phyloP scores from a whole-genome alignment of 345 rosid species.

The rapeseed (Brassica napus) region Da-Ae NC_063436.1:24191501-24192000 shows the following conservation, averaged over 20 bases:
- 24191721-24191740: constrained; percentile 19
- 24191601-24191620: no score
- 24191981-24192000: constrained; percentile 44
- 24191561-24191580: no score
- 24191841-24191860: constrained; percentile 24
- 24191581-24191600: no score
- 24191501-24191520: no score
- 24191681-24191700: neutral
- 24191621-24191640: no score
- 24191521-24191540: no score
- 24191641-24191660: no score
- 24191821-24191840: constrained; percentile 22
- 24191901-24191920: constrained; percentile 26
- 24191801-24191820: neutral
- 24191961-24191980: constrained; percentile 2
- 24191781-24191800: neutral
- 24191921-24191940: constrained; percentile 22
- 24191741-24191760: neutral
- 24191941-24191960: neutral
- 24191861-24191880: constrained; percentile 24
- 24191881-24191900: constrained; percentile 26
- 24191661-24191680: no score
- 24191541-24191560: no score
- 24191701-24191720: neutral
- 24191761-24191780: neutral